Conservation (phyloP, 139 green algal genomes). For the Ettlia oleoabundans region DNA sequence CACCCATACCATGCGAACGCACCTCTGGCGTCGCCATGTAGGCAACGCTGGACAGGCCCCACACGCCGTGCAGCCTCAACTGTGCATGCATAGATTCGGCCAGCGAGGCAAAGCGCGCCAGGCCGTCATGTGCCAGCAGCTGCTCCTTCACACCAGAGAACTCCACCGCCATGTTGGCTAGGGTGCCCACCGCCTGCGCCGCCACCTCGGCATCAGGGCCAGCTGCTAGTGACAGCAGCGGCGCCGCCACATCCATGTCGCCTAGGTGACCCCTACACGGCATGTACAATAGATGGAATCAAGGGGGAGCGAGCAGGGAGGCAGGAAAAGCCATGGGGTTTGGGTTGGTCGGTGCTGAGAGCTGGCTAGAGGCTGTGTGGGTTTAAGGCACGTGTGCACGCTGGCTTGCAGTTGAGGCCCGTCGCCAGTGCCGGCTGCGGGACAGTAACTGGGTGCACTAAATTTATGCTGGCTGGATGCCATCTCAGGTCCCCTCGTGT, state of each 20-base stretch:
- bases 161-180: slow-evolving; percentile 90
- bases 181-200: slow-evolving; percentile 60
- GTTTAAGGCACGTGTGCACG: no score
- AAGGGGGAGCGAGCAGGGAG: not conserved
- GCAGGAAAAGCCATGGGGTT: not conserved
- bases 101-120: slow-evolving; percentile 61
- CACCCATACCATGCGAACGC: slow-evolving; percentile 25
- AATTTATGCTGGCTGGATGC: no score
- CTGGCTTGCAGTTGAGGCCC: no score
- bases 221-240: slow-evolving; percentile 69
- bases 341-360: no score
- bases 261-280: slow-evolving; percentile 35
- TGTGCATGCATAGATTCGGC: slow-evolving; percentile 37
- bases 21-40: slow-evolving; percentile 51
- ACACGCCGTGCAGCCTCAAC: slow-evolving; percentile 74
- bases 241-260: slow-evolving; percentile 56
- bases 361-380: no score
- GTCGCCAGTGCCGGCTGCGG: no score
- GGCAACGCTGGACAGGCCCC: slow-evolving; percentile 80
- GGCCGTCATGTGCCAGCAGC: slow-evolving; percentile 58
- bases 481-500: no score
- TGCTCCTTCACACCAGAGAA: slow-evolving; percentile 71
- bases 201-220: slow-evolving; percentile 63
- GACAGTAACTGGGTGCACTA: no score
- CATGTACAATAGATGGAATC: no score